A percentile compares a stretch with the other conserved stretches of the same genome.
These are phyloP conservation scores for Cystobasidium ongulense DNA, from an alignment of 768 basidiomycete genomes.

Conservation along the genomic window DNA sequence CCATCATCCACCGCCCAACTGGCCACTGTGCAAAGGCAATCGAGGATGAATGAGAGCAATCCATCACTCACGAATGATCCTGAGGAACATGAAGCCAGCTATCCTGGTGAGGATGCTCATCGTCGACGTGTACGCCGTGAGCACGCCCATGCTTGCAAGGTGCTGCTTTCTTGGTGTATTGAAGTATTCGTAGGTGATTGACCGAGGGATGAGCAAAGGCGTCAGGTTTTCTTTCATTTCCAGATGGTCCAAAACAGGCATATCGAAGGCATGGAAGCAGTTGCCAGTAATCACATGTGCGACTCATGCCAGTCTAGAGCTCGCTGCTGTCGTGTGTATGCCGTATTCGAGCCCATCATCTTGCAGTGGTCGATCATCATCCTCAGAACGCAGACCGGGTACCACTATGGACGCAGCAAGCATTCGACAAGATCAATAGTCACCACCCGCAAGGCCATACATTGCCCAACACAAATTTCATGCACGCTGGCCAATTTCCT, in stretches of 20 bases:
- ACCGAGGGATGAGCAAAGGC: background rate
- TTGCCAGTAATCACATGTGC: background rate
- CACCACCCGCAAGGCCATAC: too few relatives aligned
- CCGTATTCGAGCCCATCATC: background rate
- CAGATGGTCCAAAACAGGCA: background rate
- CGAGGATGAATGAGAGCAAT: too few relatives aligned
- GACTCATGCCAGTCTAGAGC: background rate
- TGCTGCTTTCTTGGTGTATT: too few relatives aligned
- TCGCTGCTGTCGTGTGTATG: background rate
- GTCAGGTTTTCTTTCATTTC: background rate
- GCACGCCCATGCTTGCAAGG: conserved; percentile 3
- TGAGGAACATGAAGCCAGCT: conserved; percentile 3
- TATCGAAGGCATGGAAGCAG: background rate
- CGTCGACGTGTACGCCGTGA: conserved; percentile 4
- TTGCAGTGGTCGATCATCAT: background rate
- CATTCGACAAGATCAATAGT: too few relatives aligned
- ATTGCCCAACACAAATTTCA: too few relatives aligned
- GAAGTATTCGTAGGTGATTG: too few relatives aligned
- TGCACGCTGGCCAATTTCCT: too few relatives aligned
- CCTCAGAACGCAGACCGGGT: too few relatives aligned
- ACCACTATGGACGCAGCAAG: background rate
- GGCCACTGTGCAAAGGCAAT: background rate
- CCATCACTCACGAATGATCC: conserved; percentile 18
- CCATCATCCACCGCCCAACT: background rate
- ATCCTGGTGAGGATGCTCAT: conserved; percentile 23